phyloP scores from a whole-genome alignment of 2,329 filamentous ascomycete species.

The Amauroascus niger region DNA sequence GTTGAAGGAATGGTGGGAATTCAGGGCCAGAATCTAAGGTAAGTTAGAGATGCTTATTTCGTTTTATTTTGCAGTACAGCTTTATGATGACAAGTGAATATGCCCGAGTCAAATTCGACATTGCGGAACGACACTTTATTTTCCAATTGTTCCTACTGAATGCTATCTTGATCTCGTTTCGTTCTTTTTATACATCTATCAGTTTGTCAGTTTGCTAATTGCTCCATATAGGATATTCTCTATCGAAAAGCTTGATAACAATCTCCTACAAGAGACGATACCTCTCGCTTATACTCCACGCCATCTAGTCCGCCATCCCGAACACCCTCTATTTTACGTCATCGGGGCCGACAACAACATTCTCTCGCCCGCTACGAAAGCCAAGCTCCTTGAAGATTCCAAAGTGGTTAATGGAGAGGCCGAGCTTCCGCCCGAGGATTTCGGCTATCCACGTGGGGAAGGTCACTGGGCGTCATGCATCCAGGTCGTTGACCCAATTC shows the following conservation, averaged over 20 bases:
- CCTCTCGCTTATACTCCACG: slow-evolving; percentile 83
- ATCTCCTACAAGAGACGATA: slow-evolving; percentile 76
- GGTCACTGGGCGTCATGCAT: slow-evolving; percentile 96
- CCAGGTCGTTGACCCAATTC: slow-evolving; percentile 75
- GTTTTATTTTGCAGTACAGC: slow-evolving; percentile 1
- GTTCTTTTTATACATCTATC: too few species aligned
- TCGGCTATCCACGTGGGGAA: slow-evolving; percentile 74
- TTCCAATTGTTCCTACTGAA: slow-evolving; percentile 98
- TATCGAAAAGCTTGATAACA: slow-evolving; percentile 75
- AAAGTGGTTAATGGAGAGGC: slow-evolving; percentile 61
- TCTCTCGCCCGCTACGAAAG: slow-evolving; percentile 65
- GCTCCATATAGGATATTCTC: slow-evolving; percentile 62
- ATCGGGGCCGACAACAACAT: slow-evolving; percentile 92
- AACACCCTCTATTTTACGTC: slow-evolving; percentile 82
- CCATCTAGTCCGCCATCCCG: slow-evolving; percentile 76
- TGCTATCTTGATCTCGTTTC: background rate
- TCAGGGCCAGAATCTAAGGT: slow-evolving; percentile 79
- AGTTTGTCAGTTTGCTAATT: background rate
- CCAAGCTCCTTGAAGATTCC: slow-evolving; percentile 64
- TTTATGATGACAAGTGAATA: slow-evolving; percentile 54
- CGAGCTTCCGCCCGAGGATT: slow-evolving; percentile 67
- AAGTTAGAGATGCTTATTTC: slow-evolving; percentile 30
- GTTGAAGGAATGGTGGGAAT: slow-evolving; percentile 90
- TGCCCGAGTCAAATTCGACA: slow-evolving; percentile 27
- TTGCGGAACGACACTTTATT: slow-evolving; percentile 41